Evolutionary conservation across 768 basidiomycete genomes (phyloP), one percentile per base, ranked within the genome.

Genomic region (Leucogyrophana mollusca): DNA sequence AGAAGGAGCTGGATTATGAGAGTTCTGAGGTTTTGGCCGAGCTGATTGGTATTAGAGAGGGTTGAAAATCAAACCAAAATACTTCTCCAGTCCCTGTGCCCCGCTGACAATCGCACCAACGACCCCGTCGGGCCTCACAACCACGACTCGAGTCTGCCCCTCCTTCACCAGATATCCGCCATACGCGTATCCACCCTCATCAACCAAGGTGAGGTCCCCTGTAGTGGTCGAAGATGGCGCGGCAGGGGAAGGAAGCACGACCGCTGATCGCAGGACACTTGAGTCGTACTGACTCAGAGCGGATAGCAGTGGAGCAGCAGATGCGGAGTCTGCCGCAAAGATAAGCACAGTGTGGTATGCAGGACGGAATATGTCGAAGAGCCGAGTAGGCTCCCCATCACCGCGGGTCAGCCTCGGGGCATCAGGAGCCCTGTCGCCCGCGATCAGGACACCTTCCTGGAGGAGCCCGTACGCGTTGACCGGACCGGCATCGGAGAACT

Each of bases 61-160:
- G n/a, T n/a, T n/a, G n/a, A n/a, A n/a, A n/a, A n/a, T n/a, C n/a
- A n/a, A n/a, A 24, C n/a, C 20, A 38, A 64, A 55, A 42, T 61
- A 64, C 22, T 11, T 20, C 17, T 2, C 24, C 2, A 51, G 27
- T 13, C 57, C 64, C 33, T 55, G 50, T 5, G 21, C 35, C 2
- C 56, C 61, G 4, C 27, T 45, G 16, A 58, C 55, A 4, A 64
- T 51, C 2, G 51, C 59, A 14, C 76, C 77, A 5, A 73, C 59
- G n/a, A n/a, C n/a, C n/a, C n/a, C n/a, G n/a, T n/a, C n/a, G n/a
- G n/a, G n/a, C n/a, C n/a, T n/a, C n/a, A n/a, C n/a, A n/a, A n/a
- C n/a, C n/a, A n/a, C n/a, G n/a, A n/a, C n/a, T n/a, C n/a, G n/a
- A n/a, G n/a, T n/a, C n/a, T n/a, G n/a, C n/a, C n/a, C n/a, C n/a